Conservation (phyloP, 2,329 filamentous ascomycete genomes). For the Davidsoniella neocaledoniae region DNA sequence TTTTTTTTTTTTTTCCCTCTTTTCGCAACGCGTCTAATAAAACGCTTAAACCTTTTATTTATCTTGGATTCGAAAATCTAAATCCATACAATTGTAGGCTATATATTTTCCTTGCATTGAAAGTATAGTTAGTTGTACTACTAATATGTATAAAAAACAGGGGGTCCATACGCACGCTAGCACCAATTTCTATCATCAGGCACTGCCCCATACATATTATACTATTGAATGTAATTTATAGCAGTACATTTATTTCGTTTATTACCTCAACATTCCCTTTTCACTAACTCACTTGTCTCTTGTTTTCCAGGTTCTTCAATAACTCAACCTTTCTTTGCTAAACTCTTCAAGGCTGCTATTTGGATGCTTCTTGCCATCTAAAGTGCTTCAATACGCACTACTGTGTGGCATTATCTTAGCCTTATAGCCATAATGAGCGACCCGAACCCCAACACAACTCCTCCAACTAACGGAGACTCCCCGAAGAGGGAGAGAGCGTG, state of each 20-base stretch:
- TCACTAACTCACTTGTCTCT: not conserved
- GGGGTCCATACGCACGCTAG: too few relatives aligned
- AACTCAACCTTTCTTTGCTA: too few relatives aligned
- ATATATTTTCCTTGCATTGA: too few relatives aligned
- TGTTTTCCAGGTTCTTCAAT: not conserved
- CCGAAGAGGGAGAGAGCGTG: slow-evolving; percentile 8
- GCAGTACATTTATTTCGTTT: not conserved
- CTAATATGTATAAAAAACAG: too few relatives aligned
- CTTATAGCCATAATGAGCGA: slow-evolving; percentile 7
- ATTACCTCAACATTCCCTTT: not conserved
- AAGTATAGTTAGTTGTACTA: too few relatives aligned
- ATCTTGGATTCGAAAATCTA: too few relatives aligned
- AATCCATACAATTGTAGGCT: too few relatives aligned
- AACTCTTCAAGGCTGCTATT: not conserved
- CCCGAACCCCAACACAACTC: not conserved
- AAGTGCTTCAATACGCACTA: not conserved
- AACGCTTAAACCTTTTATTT: too few relatives aligned
- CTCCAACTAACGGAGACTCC: not conserved
- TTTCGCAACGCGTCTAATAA: too few relatives aligned
- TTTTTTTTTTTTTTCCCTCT: not conserved
- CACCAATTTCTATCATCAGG: too few relatives aligned
- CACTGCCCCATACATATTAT: too few relatives aligned
- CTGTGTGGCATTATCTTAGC: not conserved
- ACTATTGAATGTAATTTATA: too few relatives aligned
- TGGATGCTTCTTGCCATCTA: not conserved